A percentile compares a stretch with the other conserved stretches of the same genome.
phyloP scores from a whole-genome alignment of 139 green algal species.

The Picochlorum sp. region DNA sequence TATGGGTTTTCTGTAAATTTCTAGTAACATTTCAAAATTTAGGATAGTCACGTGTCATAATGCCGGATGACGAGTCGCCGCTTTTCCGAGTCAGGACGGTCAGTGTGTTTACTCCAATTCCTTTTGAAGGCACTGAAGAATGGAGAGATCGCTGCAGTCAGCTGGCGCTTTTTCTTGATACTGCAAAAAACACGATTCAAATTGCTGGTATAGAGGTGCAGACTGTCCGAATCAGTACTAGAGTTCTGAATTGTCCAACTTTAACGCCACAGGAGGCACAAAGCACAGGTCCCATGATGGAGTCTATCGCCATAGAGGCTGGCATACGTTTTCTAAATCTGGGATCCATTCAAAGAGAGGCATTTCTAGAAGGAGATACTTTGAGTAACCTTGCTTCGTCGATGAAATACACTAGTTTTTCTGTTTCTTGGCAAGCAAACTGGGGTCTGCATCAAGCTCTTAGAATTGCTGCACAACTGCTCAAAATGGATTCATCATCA shows the following conservation, averaged over 20 bases:
- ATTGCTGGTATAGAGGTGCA: conserved; percentile 34
- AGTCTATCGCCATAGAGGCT: neutral
- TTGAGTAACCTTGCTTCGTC: neutral
- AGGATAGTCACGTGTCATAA: too few species aligned
- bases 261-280: too few species aligned
- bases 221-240: conserved; percentile 27
- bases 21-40: too few species aligned
- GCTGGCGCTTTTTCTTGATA: conserved; percentile 3
- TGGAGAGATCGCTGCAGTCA: neutral
- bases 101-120: too few species aligned
- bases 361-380: neutral
- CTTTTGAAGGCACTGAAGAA: neutral
- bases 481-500: neutral
- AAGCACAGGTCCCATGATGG: too few species aligned
- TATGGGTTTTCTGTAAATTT: too few species aligned
- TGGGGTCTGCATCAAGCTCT: conserved; percentile 5
- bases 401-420: neutral
- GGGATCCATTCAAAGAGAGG: neutral
- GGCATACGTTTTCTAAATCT: neutral
- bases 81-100: too few species aligned
- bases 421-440: neutral
- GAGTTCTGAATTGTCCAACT: too few species aligned
- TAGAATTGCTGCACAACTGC: conserved; percentile 1
- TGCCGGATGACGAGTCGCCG: too few species aligned
- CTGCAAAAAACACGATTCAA: conserved; percentile 13